These are phyloP conservation scores for Volvariella volvacea DNA, from an alignment of 1,284 basidiomycete genomes.

Conservation along the genomic window DNA sequence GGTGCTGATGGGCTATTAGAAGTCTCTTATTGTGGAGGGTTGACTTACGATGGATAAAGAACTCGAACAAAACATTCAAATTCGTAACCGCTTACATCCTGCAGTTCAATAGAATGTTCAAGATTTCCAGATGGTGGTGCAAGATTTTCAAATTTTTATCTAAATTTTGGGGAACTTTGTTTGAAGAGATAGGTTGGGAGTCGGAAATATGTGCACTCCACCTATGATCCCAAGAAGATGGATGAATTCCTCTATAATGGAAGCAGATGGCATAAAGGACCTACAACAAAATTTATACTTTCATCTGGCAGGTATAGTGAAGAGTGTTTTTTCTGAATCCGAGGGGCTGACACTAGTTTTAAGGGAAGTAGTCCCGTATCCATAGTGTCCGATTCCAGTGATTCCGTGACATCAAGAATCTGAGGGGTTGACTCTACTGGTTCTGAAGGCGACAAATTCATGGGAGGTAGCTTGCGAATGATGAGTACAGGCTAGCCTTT, in stretches of 20 bases:
- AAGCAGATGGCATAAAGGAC: background rate
- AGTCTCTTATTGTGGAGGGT: background rate
- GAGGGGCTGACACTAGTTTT: background rate
- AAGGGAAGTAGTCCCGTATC: too few relatives aligned
- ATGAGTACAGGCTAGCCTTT: too few relatives aligned
- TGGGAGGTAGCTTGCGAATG: too few relatives aligned
- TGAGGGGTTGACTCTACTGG: too few relatives aligned
- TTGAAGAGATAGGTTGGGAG: background rate
- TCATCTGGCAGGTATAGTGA: background rate
- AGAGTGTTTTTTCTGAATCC: background rate
- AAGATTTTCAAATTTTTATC: background rate
- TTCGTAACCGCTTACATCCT: background rate
- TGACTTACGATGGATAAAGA: background rate
- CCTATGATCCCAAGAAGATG: background rate
- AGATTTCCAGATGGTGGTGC: background rate
- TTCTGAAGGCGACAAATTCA: too few relatives aligned
- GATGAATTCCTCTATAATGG: background rate
- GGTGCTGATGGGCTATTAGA: background rate
- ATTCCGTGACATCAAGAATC: too few relatives aligned
- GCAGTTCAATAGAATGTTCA: too few relatives aligned
- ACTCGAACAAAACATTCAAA: background rate
- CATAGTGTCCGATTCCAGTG: too few relatives aligned
- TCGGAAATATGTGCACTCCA: background rate
- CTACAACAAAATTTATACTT: background rate
- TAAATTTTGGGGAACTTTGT: background rate